Evolutionary conservation across 495 filamentous ascomycete genomes (phyloP).

Genomic region (Penicillium fimorum): DNA sequence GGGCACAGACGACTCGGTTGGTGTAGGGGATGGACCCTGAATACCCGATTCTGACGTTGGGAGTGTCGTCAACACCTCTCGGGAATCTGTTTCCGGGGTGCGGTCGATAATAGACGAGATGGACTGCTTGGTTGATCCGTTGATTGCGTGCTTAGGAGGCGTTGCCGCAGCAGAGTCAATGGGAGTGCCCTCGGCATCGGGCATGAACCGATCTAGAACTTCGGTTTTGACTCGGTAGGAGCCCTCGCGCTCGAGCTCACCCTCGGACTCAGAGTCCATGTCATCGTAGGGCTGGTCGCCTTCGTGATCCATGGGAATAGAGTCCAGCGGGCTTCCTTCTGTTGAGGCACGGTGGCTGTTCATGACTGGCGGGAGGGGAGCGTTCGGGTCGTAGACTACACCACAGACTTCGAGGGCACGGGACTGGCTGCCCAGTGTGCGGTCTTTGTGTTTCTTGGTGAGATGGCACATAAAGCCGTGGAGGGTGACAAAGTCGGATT

Average conservation of each 20-base stretch:
- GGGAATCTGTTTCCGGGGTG: slow-evolving; percentile 30
- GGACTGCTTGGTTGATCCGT: slow-evolving; percentile 43
- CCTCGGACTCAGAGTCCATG: slow-evolving; percentile 40
- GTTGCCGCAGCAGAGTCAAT: slow-evolving; percentile 13
- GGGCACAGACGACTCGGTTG: slow-evolving; percentile 23
- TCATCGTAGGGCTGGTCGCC: slow-evolving; percentile 35
- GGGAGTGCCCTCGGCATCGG: slow-evolving; percentile 16
- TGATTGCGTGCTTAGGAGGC: slow-evolving; percentile 19
- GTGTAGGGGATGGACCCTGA: slow-evolving; percentile 20
- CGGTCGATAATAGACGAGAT: slow-evolving; percentile 50
- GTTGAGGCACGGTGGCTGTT: slow-evolving; percentile 38
- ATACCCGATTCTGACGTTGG: slow-evolving; percentile 20
- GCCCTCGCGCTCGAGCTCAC: slow-evolving; percentile 20
- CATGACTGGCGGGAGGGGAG: slow-evolving; percentile 41
- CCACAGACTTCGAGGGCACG: slow-evolving; percentile 47
- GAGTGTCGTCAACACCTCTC: slow-evolving; percentile 27
- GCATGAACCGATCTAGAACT: slow-evolving; percentile 23
- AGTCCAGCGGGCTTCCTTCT: slow-evolving; percentile 38
- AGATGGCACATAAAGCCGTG: slow-evolving; percentile 52
- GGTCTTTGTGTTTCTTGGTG: slow-evolving; percentile 52
- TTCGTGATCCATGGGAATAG: slow-evolving; percentile 32
- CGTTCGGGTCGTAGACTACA: slow-evolving; percentile 44
- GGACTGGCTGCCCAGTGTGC: slow-evolving; percentile 47
- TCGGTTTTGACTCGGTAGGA: slow-evolving; percentile 35
- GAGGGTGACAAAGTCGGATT: slow-evolving; percentile 48